Base-by-base conservation (phyloP, 306 rosid genomes). In the Dryas octopetala region DNA sequence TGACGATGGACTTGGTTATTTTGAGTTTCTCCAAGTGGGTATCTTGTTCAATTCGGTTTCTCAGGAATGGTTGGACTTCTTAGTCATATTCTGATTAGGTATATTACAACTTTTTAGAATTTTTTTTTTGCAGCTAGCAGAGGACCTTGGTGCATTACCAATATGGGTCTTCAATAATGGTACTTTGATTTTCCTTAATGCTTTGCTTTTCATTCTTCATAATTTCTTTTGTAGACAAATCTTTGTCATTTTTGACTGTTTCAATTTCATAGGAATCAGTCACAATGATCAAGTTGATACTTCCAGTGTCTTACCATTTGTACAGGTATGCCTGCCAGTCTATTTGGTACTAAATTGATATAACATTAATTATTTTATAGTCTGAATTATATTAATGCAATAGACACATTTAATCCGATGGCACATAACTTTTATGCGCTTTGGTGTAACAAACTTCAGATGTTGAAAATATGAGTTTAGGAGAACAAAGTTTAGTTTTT, bases 101-200 rank as follows among this genome's bases (percentile, higher is more conserved):
- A 32, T 69, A 4, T 32, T 19, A 16, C 13, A 53, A 17, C 43
- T 51, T 68, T 26, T n/a, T 46, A 8, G 63, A 54, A 23, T 45
- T 23, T 62, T 55, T 19, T 62, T 74, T 54, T 66, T 81, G 81
- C 96, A 94, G 98, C 91, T 94, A 50, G 82, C 95, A 46, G 98
- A 94, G 81, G 97, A 94, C 75, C 89, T 94, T 79, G 93, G 79
- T 49, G 55, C 98, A 59, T 62, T 62, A 71, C 98, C 98, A 70
- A 79, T 94, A 62, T 94, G 98, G 98, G 98, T 94, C n/a, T 88
- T 91, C 81, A 94, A 94, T 77, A 94, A 91, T 74, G 98, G 98
- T 94, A 91, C 66, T 57, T 70, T 45, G 4, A 70, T 44, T 58
- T 44, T 67, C 11, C 50, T 81, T 78, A 40, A 11, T 55, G 26